These are phyloP conservation scores for Lagenidium giganteum DNA, from an alignment of 352 stramenopile species.

Conservation along the genomic window DNA sequence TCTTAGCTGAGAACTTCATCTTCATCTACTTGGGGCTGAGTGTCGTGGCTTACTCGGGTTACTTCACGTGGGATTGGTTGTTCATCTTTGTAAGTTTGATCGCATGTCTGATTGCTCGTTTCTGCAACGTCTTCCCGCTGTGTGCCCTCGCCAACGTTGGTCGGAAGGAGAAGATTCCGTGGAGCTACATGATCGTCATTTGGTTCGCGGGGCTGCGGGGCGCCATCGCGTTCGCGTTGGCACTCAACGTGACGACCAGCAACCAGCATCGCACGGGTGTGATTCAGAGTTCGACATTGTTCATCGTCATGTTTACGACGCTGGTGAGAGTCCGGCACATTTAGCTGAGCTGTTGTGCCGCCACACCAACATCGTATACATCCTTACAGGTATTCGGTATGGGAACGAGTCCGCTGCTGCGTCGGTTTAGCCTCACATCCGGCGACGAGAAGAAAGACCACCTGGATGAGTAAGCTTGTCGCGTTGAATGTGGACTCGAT, in stretches of 20 bases:
- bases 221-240: slow-evolving; percentile 88
- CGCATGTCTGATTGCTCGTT: slow-evolving; percentile 42
- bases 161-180: slow-evolving; percentile 60
- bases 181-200: slow-evolving; percentile 77
- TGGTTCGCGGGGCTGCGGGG: slow-evolving; percentile 91
- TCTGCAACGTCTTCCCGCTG: slow-evolving; percentile 67
- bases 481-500: background rate
- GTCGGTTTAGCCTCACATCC: slow-evolving; percentile 51
- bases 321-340: no score
- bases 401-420: slow-evolving; percentile 58
- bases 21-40: slow-evolving; percentile 79
- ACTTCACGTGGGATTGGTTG: slow-evolving; percentile 71
- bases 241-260: slow-evolving; percentile 56
- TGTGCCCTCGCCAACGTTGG: slow-evolving; percentile 59
- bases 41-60: slow-evolving; percentile 57
- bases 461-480: slow-evolving; percentile 38
- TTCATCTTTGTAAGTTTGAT: slow-evolving; percentile 61
- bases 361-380: no score
- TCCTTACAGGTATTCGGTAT: no score
- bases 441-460: slow-evolving; percentile 26
- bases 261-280: slow-evolving; percentile 44
- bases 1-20: slow-evolving; percentile 78
- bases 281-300: slow-evolving; percentile 71
- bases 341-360: no score
- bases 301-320: slow-evolving; percentile 77